phyloP scores from a whole-genome alignment of 176 grass and related monocot genomes.

The Poa annua region DNA sequence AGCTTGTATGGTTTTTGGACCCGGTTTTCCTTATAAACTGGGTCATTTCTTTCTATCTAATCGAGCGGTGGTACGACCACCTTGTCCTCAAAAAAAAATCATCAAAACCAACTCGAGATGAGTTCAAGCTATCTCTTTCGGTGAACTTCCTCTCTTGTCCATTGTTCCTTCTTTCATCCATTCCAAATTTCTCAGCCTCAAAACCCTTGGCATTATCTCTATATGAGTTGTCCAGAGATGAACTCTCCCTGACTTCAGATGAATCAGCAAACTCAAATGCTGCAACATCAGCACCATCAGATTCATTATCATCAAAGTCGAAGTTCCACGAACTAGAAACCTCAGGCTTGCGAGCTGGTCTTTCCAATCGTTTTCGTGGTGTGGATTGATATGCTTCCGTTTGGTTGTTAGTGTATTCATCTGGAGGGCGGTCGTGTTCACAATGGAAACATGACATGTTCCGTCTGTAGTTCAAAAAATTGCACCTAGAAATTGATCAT shows the following conservation, averaged over 20 bases:
- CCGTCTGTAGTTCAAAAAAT: conserved; percentile 97
- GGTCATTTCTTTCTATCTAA: too few relatives aligned
- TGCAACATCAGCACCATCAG: conserved; percentile 95
- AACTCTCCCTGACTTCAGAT: conserved; percentile 44
- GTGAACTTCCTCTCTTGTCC: conserved; percentile 45
- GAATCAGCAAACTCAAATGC: conserved; percentile 93
- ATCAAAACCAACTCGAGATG: conserved; percentile 69
- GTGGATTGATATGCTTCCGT: conserved; percentile 58
- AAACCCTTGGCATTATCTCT: conserved; percentile 48
- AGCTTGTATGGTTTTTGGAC: too few relatives aligned
- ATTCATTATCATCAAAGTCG: conserved; percentile 97
- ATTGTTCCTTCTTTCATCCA: conserved; percentile 38
- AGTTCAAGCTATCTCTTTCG: conserved; percentile 49
- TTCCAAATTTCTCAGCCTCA: conserved; percentile 45
- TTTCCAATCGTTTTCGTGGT: conserved; percentile 50
- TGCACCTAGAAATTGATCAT: conserved; percentile 68
- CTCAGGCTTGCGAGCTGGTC: conserved; percentile 61
- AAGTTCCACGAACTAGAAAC: conserved; percentile 91
- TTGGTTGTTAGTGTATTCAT: conserved; percentile 75
- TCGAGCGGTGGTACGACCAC: too few relatives aligned
- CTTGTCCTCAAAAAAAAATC: too few relatives aligned
- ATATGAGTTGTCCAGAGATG: conserved; percentile 41
- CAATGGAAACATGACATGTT: conserved; percentile 98
- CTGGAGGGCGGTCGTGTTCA: conserved; percentile 81
- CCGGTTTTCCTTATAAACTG: too few relatives aligned